Conservation (phyloP, 441 rosid species). For the Pelargonium fulgidum region DNA sequence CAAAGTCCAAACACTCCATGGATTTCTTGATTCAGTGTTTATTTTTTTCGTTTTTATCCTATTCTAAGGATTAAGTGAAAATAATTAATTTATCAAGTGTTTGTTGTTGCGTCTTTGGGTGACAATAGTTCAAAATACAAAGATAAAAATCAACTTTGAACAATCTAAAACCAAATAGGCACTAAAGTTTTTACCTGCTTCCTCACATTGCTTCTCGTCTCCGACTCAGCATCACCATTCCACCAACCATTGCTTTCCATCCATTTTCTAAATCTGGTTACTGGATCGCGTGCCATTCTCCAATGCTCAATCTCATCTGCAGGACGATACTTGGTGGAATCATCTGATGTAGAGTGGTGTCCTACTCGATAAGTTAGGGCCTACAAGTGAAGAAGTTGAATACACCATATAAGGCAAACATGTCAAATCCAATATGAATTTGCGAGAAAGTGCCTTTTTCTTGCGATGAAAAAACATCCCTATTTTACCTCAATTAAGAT, state of each 20-base stretch:
- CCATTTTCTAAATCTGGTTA: constrained; percentile 54
- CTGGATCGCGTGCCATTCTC: constrained; percentile 58
- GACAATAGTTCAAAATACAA: neutral
- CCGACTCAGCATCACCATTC: constrained; percentile 46
- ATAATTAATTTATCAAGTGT: no score
- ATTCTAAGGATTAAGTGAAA: no score
- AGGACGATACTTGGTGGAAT: constrained; percentile 64
- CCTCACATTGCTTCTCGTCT: constrained; percentile 41
- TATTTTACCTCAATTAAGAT: constrained; percentile 56
- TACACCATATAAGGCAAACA: neutral
- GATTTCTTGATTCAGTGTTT: no score
- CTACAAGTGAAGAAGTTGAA: constrained; percentile 25
- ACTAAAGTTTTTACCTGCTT: constrained; percentile 35
- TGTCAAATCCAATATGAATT: neutral
- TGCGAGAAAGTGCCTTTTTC: no score
- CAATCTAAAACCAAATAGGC: no score
- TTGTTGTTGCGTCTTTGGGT: no score
- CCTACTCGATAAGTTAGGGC: constrained; percentile 64
- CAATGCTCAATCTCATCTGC: constrained; percentile 54
- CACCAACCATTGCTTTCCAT: constrained; percentile 64
- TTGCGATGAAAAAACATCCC: neutral
- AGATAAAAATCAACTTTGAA: neutral
- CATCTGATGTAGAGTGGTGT: constrained; percentile 79
- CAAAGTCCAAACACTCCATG: no score
- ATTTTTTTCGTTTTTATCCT: no score